Base-by-base conservation (phyloP, 257 asterid species). In the Solanum etuberosum region DNA sequence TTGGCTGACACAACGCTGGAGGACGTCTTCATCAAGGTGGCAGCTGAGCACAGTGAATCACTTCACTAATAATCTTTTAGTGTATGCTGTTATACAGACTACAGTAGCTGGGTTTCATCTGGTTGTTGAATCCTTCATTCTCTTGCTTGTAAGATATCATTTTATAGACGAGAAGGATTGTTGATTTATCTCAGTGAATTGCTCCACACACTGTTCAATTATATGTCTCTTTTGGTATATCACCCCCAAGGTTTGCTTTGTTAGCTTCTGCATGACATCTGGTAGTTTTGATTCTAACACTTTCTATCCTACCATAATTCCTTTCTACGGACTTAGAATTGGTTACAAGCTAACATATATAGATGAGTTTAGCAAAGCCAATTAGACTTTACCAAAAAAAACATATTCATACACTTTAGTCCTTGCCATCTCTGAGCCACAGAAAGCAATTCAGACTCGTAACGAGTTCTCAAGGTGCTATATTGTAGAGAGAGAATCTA, bases 1-100 rank as follows among this genome's bases (percentile, higher is more conserved):
- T 73, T 91, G 54, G 88, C 92, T 84, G 93, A 91, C 42, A 90
- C 93, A 65, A 91, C 89, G 15, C 42, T 91, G 88, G 93, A 91
- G 83, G 93, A 91, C 61, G 92, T 90, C 34, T 89, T 91, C 48
- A 85, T 90, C 37, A 91, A 90, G 90, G 93, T 91, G 65, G 91
- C 92, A 73, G 40, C 81, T 67, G 80, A 85, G 42, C 87, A 63
- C 20, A 85, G 31, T 70, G 80, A 85, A 85, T 67, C 31, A 40
- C 61, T 67, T 57, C 10, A 14, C 40, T 63, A 20, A 34, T 16
- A 2, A 43, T 78, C 10, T 27, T 46, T 35, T 43, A 46, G 8
- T 43, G n/a, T 27, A 42, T 77, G n/a, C 16, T 46, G 40, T 46
- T 46, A 46, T 27, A 29, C 63, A 54, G 63, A 54, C 63, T 54